phyloP scores from a whole-genome alignment of 164 flowering plant species.

The Cinnamomum chago region DNA sequence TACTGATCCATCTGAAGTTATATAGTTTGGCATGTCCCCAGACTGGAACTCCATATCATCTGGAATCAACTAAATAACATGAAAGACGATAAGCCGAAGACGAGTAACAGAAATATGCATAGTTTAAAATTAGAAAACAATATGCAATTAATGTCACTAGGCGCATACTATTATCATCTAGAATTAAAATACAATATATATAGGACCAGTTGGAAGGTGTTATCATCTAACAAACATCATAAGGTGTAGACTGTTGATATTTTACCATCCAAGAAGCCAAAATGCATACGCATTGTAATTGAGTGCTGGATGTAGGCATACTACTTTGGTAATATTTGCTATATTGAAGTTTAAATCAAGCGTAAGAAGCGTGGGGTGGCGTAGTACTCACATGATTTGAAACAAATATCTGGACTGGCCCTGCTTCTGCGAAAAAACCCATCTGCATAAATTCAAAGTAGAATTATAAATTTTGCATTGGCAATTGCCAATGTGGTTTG shows the following conservation, averaged over 20 bases:
- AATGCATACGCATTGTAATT: too few species aligned
- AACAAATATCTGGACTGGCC: constrained; percentile 94
- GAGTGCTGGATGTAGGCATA: too few species aligned
- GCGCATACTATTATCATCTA: background rate
- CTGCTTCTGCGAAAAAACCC: constrained; percentile 99
- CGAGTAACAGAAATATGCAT: background rate
- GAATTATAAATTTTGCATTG: background rate
- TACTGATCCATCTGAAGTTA: constrained; percentile 94
- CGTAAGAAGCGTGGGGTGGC: background rate
- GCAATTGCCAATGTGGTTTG: background rate
- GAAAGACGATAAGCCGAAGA: background rate
- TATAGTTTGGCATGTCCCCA: constrained; percentile 83
- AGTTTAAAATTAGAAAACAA: background rate
- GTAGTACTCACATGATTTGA: constrained; percentile 76
- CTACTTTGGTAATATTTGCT: too few species aligned
- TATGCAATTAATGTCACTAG: background rate
- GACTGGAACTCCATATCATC: constrained; percentile 99
- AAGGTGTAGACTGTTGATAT: too few species aligned
- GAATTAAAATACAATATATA: too few species aligned
- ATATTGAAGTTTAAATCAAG: background rate
- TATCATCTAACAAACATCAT: too few species aligned
- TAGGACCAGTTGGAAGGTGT: background rate
- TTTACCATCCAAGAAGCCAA: background rate
- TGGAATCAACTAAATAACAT: constrained; percentile 65
- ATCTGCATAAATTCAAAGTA: constrained; percentile 42